phyloP scores from a whole-genome alignment of 2,329 filamentous ascomycete genomes.

The Chrysosporium keratinophilum region DNA sequence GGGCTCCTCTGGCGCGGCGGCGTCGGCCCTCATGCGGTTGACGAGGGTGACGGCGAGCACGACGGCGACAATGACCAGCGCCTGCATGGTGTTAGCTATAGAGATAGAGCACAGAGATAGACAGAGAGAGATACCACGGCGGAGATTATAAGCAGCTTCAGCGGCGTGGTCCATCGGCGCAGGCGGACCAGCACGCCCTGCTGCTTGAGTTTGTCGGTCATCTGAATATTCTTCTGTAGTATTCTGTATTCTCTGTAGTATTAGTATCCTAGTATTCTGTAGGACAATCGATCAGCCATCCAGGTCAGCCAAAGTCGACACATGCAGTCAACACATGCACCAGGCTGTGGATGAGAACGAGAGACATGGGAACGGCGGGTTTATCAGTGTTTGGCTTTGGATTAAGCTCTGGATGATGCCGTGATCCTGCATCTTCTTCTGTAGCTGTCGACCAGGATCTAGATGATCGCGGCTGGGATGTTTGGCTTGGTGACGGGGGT shows the following conservation, averaged over 20 bases:
- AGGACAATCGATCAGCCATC: neutral
- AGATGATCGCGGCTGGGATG: too few species aligned
- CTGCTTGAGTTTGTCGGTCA: neutral
- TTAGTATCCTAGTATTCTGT: too few species aligned
- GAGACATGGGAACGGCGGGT: too few species aligned
- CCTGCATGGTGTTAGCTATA: constrained; percentile 1
- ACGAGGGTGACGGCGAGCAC: constrained; percentile 5
- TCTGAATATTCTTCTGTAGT: neutral
- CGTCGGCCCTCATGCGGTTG: neutral
- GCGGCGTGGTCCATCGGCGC: neutral
- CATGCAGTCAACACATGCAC: too few species aligned
- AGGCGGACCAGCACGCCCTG: neutral
- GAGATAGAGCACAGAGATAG: neutral
- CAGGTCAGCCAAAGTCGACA: neutral
- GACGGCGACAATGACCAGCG: neutral
- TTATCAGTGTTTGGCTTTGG: too few species aligned
- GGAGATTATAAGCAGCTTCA: constrained; percentile 7
- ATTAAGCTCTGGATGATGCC: too few species aligned
- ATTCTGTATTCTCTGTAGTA: neutral
- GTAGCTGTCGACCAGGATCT: too few species aligned
- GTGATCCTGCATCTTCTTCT: too few species aligned
- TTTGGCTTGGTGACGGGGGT: too few species aligned
- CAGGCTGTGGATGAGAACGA: too few species aligned
- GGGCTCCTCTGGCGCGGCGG: constrained; percentile 9
- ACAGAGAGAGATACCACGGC: neutral